phyloP scores from a whole-genome alignment of 78 protist genomes.

The Ministeria vibrans region DNA sequence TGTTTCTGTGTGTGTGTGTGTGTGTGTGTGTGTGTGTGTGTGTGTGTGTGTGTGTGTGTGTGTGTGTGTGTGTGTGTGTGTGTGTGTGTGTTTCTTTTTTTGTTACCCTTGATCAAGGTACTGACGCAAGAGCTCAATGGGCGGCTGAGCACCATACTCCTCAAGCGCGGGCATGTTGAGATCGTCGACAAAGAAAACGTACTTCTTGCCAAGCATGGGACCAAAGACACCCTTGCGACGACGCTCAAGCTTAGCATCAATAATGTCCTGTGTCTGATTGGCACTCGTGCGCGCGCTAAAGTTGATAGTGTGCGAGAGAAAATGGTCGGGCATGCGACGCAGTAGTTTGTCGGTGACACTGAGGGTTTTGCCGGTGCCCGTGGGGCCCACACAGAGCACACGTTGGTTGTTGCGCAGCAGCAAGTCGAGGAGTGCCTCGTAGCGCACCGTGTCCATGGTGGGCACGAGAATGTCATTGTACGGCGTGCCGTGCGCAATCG shows the following conservation, averaged over 20 bases:
- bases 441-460: conserved; percentile 76
- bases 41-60: too few species aligned
- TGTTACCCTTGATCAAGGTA: conserved; percentile 53
- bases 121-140: conserved; percentile 76
- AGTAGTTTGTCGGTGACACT: conserved; percentile 37
- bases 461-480: conserved; percentile 72
- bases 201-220: conserved; percentile 55
- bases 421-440: conserved; percentile 38
- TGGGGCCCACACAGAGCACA: conserved; percentile 67
- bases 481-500: background rate
- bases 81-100: too few species aligned
- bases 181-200: conserved; percentile 73
- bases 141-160: conserved; percentile 69
- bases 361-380: conserved; percentile 85
- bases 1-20: too few species aligned
- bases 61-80: too few species aligned
- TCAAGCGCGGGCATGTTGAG: conserved; percentile 76
- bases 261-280: conserved; percentile 58
- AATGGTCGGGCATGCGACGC: conserved; percentile 28
- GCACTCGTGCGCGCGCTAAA: conserved; percentile 75
- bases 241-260: conserved; percentile 54
- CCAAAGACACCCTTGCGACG: conserved; percentile 51
- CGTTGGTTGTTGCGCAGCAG: conserved; percentile 26
- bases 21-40: too few species aligned
- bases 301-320: conserved; percentile 20